phyloP scores from a whole-genome alignment of 2,329 filamentous ascomycete genomes.

The Cladosporium cucumerinum region DNA sequence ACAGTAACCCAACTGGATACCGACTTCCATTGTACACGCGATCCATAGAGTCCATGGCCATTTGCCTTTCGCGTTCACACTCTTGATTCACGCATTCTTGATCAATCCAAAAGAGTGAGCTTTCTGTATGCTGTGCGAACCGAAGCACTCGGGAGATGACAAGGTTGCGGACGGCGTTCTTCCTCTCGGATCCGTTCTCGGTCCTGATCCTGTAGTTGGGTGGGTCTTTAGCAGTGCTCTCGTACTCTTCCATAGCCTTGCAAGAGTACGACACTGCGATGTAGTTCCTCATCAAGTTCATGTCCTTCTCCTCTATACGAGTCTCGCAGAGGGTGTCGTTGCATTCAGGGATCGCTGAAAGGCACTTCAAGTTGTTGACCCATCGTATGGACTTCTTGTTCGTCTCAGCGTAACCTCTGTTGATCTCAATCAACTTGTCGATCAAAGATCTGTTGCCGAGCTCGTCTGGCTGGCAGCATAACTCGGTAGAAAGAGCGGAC shows the following conservation, averaged over 20 bases:
- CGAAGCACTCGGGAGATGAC: no score
- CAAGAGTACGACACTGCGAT: not conserved
- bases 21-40: not conserved
- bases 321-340: no score
- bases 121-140: not conserved
- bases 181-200: not conserved
- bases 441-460: not conserved
- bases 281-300: not conserved
- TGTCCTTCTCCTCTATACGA: no score
- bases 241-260: not conserved
- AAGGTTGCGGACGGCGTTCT: no score
- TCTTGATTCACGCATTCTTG: not conserved
- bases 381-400: not conserved
- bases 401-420: not conserved
- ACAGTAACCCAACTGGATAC: not conserved
- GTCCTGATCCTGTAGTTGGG: not conserved
- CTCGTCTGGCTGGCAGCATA: not conserved
- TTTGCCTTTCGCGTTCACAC: not conserved
- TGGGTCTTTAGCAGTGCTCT: not conserved
- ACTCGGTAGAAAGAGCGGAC: not conserved
- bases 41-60: conserved; percentile 12
- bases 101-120: conserved; percentile 1
- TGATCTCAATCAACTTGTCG: not conserved
- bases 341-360: not conserved
- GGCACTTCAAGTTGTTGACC: not conserved